Percentiles rank a stretch among this genome's conserved stretches.
Conservation (phyloP, 2,329 filamentous ascomycete species). For the Diaporthe ampelina region DNA sequence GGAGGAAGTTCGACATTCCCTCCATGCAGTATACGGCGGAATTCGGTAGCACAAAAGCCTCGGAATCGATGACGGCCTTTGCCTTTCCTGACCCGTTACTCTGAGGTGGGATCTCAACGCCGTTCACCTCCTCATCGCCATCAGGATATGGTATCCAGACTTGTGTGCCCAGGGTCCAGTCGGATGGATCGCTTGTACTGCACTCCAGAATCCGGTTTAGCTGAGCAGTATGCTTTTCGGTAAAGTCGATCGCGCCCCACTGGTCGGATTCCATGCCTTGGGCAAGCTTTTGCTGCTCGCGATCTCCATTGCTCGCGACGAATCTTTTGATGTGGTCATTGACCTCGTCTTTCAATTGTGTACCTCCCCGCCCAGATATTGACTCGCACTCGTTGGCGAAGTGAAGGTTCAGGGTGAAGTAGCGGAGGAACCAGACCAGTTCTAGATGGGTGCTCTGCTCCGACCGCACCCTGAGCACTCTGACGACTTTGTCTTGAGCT, state of each 20-base stretch:
- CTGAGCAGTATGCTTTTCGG: conserved; percentile 69
- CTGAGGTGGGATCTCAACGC: conserved; percentile 52
- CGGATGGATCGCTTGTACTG: conserved; percentile 77
- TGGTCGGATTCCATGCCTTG: conserved; percentile 84
- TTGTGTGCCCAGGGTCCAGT: conserved; percentile 74
- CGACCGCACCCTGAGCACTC: conserved; percentile 81
- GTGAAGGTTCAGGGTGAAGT: conserved; percentile 85
- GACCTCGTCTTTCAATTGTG: conserved; percentile 81
- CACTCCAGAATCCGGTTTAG: conserved; percentile 76
- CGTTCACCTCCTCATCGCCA: conserved; percentile 51
- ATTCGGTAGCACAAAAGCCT: conserved; percentile 87
- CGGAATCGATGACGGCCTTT: conserved; percentile 85
- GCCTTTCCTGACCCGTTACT: conserved; percentile 69
- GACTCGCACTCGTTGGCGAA: conserved; percentile 91
- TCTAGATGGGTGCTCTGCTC: conserved; percentile 80
- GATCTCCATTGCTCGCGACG: conserved; percentile 78
- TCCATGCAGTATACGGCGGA: conserved; percentile 86
- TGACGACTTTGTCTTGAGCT: conserved; percentile 82
- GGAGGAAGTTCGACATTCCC: conserved; percentile 86
- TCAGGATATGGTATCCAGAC: conserved; percentile 68
- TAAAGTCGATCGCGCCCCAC: conserved; percentile 85
- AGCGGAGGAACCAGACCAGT: conserved; percentile 80
- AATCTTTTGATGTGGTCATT: conserved; percentile 88
- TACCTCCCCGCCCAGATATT: conserved; percentile 83
- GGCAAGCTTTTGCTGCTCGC: conserved; percentile 80